Conservation (phyloP, 345 rosid genomes). For the Gossypium stocksii region DNA sequence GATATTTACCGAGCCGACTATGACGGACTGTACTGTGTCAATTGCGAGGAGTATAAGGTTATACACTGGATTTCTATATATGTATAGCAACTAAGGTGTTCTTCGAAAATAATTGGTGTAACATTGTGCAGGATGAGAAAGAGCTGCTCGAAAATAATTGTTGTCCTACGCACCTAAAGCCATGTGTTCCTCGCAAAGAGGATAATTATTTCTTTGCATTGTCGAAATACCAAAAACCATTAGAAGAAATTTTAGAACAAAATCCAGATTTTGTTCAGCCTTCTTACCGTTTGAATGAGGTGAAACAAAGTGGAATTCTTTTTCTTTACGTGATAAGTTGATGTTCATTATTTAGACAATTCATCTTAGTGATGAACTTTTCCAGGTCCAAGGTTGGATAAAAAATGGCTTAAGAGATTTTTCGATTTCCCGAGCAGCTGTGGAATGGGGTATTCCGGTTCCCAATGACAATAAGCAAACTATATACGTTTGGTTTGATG, state of each 20-base stretch:
- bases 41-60: constrained; percentile 97
- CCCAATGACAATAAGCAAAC: constrained; percentile 86
- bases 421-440: constrained; percentile 94
- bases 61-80: constrained; percentile 5
- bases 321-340: background rate
- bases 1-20: constrained; percentile 90
- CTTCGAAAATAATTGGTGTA: background rate
- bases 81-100: background rate
- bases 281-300: constrained; percentile 81
- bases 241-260: constrained; percentile 60
- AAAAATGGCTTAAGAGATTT: constrained; percentile 82
- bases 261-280: constrained; percentile 90
- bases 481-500: constrained; percentile 98
- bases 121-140: constrained; percentile 75
- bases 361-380: constrained; percentile 13
- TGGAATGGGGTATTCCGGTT: constrained; percentile 96
- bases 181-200: constrained; percentile 78
- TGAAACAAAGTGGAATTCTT: constrained; percentile 21
- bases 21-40: constrained; percentile 89
- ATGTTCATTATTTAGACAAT: background rate
- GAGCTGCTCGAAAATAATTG: constrained; percentile 66
- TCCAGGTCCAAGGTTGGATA: constrained; percentile 90
- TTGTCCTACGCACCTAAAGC: constrained; percentile 81
- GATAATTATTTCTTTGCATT: constrained; percentile 89
- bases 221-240: constrained; percentile 75